Base-by-base conservation (phyloP, 306 rosid species). In the Crotalaria pallida region DNA sequence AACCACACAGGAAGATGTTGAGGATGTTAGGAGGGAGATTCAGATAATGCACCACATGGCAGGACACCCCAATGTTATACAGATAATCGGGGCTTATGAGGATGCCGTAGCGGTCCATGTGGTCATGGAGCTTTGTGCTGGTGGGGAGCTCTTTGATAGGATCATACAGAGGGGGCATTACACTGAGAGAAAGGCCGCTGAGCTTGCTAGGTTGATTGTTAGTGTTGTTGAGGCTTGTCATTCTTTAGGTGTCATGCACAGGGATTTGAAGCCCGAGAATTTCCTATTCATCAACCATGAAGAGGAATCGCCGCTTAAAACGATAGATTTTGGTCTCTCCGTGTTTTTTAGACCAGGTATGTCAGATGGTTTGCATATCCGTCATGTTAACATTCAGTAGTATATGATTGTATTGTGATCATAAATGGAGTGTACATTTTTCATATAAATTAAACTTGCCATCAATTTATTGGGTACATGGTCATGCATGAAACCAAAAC, bases 251-350 rank as follows among this genome's bases (percentile, higher is more conserved):
- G 99, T 94, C 72, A 94, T 94, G 97, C 97, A 94, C 70, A 74
- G 97, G 47, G 98, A 93, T 45, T 84, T 93, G 85, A 93, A 94
- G 83, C 96, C 97, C 0, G 99, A 94, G 79, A 94, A 94, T 80
- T 91, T 94, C 64, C 84, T 94, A 5, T 94, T 94, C 76, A 69
- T 86, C 48, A 56, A 29, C 56, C 85, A 84, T 3, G 85, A 91
- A 44, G 99, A 94, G 77, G 99, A 94, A 2, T 81, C 97, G 0
- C 75, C 88, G 0, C 91, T 94, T 29, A 94, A 91, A 74, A 86
- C 96, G 0, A 94, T 91, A n/a, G 99, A 94, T 79, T 94, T 94
- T 72, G 99, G 99, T 43, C 91, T 94, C 43, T 91, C 99, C 0
- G 73, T 91, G 56, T 94, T 94, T 90, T 94, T 94, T 67, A 91